Conservation (phyloP, 176 grass and related monocot species). For the Musa beccarii region DNA sequence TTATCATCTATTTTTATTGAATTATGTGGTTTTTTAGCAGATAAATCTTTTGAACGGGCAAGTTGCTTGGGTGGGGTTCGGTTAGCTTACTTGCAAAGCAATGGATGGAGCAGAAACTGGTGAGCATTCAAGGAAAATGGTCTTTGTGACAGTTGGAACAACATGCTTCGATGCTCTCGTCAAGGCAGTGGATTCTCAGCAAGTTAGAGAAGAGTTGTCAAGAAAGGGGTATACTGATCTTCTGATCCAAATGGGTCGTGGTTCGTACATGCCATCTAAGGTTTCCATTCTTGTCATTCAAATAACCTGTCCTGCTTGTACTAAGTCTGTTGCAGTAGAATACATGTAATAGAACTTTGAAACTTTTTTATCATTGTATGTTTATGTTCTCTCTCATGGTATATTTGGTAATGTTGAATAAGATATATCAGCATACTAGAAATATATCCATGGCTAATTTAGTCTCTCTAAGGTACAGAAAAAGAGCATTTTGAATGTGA, state of each 20-base stretch:
- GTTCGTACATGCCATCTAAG: conserved; percentile 46
- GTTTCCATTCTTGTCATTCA: conserved; percentile 12
- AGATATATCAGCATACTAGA: no score
- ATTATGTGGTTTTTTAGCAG: not conserved
- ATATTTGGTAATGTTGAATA: no score
- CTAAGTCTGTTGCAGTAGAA: no score
- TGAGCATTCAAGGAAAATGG: conserved; percentile 9
- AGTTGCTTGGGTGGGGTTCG: not conserved
- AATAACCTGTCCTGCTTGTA: no score
- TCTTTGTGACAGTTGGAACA: conserved; percentile 82
- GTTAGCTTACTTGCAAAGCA: not conserved
- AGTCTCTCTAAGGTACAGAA: no score
- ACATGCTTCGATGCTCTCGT: conserved; percentile 72
- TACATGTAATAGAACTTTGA: no score
- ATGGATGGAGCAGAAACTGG: conserved; percentile 3
- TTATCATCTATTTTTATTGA: no score
- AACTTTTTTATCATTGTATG: no score
- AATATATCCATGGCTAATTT: no score
- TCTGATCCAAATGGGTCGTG: conserved; percentile 58
- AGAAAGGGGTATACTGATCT: conserved; percentile 52
- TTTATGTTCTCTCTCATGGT: no score
- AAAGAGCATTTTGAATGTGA: no score
- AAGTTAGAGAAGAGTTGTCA: conserved; percentile 48
- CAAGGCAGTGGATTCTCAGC: conserved; percentile 40
- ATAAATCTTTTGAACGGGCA: not conserved